Base-by-base conservation (phyloP, 305 asterid genomes). In the Salvia sclarea region DNA sequence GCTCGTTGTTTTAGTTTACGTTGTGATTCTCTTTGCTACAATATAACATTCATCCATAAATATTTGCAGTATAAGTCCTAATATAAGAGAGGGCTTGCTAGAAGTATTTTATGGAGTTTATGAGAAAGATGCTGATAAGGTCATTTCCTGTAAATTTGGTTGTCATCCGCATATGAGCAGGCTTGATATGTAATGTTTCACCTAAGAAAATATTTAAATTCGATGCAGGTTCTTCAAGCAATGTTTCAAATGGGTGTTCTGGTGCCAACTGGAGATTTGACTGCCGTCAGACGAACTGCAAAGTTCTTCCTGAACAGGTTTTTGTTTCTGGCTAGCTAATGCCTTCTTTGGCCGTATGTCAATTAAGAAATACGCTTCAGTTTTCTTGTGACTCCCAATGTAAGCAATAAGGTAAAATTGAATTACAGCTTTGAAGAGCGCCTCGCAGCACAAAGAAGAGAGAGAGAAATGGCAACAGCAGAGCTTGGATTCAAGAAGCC, bases 251-350 rank as follows among this genome's bases (percentile, higher is more conserved):
- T 93, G 98, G 98, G 98, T 43, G 96, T 93, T 79, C 84, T 93
- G 31, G 97, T 93, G 47, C 98, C 97, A 43, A 93, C 98, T 21
- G 98, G 98, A 53, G 98, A 93, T 76, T 79, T 80, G 96, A 90
- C 98, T 50, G 98, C 98, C 70, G 95, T 93, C 62, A 83, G 97
- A 75, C 86, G 98, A 83, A 90, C 98, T 38, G 98, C 98, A 25
- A 90, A 87, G 80, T 93, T 93, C 73, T 93, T 93, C 81, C 97
- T 93, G 57, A 88, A 83, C 85, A 92, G 97, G 98, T 92, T 67
- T 61, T 63, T 22, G 24, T 64, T 48, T 35, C 30, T 21, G 53
- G 1, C n/a, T 18, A 53, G 63, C 5, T 64, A n/a, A 33, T 37
- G 53, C 64, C 25, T 31, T 25, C 45, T 47, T 41, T 14, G 18